These are phyloP conservation scores for Neurospora sp. DNA, from an alignment of 495 filamentous ascomycete species.

Conservation along the genomic window DNA sequence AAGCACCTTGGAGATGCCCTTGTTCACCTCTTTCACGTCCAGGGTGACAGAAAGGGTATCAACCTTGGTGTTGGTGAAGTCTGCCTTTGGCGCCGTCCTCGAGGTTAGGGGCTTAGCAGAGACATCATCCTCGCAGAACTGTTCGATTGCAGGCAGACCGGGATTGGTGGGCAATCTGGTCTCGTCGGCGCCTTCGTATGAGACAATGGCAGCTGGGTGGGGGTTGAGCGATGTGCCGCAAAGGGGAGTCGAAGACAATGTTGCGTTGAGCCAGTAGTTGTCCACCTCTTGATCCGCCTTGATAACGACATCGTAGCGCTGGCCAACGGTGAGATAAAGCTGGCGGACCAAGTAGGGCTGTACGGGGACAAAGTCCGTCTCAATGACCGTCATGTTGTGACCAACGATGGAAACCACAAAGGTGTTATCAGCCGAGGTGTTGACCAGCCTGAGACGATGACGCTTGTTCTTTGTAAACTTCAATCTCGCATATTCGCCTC, in stretches of 20 bases:
- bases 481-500: constrained; percentile 10
- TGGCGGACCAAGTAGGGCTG: constrained; percentile 26
- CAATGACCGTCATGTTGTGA: constrained; percentile 35
- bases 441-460: constrained; percentile 39
- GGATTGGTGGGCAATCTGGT: constrained; percentile 1
- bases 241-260: not conserved
- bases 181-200: constrained; percentile 1
- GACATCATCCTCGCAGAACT: constrained; percentile 4
- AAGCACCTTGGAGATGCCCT: not conserved
- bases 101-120: not conserved
- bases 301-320: constrained; percentile 57
- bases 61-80: not conserved
- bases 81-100: not conserved
- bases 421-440: constrained; percentile 29
- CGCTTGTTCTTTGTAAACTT: constrained; percentile 24
- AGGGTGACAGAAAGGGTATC: not conserved
- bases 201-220: constrained; percentile 10
- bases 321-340: constrained; percentile 47
- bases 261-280: constrained; percentile 42
- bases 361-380: constrained; percentile 34
- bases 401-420: constrained; percentile 25
- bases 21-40: not conserved
- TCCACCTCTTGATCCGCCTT: constrained; percentile 35
- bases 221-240: not conserved
- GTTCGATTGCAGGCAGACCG: constrained; percentile 1